Evolutionary conservation across 148 eudicot species (phyloP), one percentile per base, ranked within the genome.

Genomic region (Chenopodium berlandieri): DNA sequence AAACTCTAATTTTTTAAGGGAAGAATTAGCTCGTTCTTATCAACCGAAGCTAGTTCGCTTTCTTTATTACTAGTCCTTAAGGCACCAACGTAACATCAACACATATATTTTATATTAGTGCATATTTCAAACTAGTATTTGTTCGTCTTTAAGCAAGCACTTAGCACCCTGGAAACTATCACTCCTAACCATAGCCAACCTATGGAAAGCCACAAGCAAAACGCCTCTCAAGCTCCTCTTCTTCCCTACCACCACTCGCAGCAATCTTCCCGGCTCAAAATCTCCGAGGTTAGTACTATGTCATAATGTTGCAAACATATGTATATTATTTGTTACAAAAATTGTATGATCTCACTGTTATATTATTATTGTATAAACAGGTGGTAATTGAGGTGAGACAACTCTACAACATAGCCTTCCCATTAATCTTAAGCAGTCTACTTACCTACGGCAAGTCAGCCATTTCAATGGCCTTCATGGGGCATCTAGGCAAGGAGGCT

Each of bases 401-500:
- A 71, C 86, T 94, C 3, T 92, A 83, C 84, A n/a, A 47, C 31
- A 86, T 92, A 79, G 94, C 97, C 19, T 68, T 88, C 16, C 98
- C 97, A 12, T 72, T 92, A 84, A 89, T 92, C 83, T 32, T 92
- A 77, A 87, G 92, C 10, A 88, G 90, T 56, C 79, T 94, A 0
- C 87, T 94, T 0, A 86, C 89, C 23, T 94, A 92, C 47, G 92
- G 91, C 4, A 90, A 87, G 81, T 89, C 94, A 5, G 85, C 86
- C 2, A 87, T 92, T 68, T 92, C 97, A 10, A 90, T 84, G 84
- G 79, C 70, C 11, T 94, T 91, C 90, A 78, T 90, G 89, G 98
- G 98, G 6, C 76, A 84, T 16, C 74, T 92, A 13, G 96, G 98
- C 20, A 89, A 89, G 37, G 86, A 87, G 1, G 88, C 86, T 4